Percentiles rank a stretch among this genome's conserved stretches.
These are phyloP conservation scores for Haplosporangium sp. DNA, from an alignment of 371 early-diverging fungal genomes.

Conservation along the genomic window DNA sequence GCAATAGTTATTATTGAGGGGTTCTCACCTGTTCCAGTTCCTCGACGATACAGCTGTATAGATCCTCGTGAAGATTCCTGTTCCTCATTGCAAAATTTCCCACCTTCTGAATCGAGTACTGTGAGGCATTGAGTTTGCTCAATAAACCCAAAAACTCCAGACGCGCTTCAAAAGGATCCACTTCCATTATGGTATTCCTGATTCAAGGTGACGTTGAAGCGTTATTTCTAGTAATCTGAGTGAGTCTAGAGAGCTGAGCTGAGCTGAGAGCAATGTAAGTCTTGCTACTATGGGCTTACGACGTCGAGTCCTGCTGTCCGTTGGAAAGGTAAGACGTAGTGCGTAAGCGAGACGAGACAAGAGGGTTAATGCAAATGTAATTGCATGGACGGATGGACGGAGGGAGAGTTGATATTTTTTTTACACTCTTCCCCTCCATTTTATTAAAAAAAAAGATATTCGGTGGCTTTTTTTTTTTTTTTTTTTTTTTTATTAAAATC, in stretches of 20 bases:
- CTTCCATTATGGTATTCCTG: conserved; percentile 53
- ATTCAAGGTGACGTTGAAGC: neutral
- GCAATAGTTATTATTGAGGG: conserved; percentile 2
- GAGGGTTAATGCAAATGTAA: neutral
- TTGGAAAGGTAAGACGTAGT: conserved; percentile 5
- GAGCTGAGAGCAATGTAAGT: neutral
- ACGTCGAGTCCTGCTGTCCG: conserved; percentile 10
- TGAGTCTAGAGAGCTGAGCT: neutral
- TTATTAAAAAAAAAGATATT: neutral
- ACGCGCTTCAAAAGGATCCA: conserved; percentile 85
- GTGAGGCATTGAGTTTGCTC: conserved; percentile 80
- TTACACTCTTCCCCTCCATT: neutral
- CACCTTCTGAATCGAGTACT: conserved; percentile 79
- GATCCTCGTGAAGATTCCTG: conserved; percentile 74
- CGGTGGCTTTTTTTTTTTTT: neutral
- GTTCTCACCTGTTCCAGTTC: conserved; percentile 73
- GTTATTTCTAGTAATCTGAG: neutral
- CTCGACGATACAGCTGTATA: conserved; percentile 81
- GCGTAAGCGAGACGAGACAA: conserved; percentile 2
- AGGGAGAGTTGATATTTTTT: neutral
- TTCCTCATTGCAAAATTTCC: conserved; percentile 77
- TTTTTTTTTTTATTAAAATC: neutral
- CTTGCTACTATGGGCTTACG: neutral
- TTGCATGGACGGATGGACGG: neutral
- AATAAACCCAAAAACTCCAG: conserved; percentile 72